Base-by-base conservation (phyloP, 2,329 filamentous ascomycete genomes). In the Aspergillus sergii region DNA sequence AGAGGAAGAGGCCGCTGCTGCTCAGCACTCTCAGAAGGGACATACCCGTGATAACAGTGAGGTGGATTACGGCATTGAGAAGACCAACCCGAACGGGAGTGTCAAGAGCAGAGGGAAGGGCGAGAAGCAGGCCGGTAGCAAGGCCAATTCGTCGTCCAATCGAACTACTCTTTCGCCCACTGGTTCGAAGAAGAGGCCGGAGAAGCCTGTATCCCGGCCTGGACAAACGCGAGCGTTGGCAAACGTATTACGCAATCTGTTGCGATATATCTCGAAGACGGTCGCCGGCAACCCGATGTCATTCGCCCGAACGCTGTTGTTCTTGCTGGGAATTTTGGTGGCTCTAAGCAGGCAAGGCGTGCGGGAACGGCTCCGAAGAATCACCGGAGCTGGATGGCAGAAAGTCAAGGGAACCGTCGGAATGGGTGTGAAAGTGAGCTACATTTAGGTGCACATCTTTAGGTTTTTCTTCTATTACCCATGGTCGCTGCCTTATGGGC, bases 341-440 rank as follows among this genome's bases (percentile, higher is more conserved):
- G 87, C 95, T 67, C 82, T 97, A 64, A 90, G 91, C 62, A 86
- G 91, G 71, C 85, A 87, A 71, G 90, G 91, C 73, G 82, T 96
- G 16, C 86, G 94, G 46, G 89, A 96, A 68, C 86, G 91, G 67
- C 78, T 97, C 41, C 85, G 88, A 74, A 85, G 89, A 60, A 82
- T 93, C 43, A 74, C 96, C 50, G 86, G 85, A 45, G 82, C 85
- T 32, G 88, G 88, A 11, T 96, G 93, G 93, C 86, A 87, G 60
- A 97, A 96, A 80, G 81, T 97, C 46, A 88, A 87, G 75, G 85
- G 88, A 53, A 98, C 95, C 0, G 89, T 94, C 5, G 94, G 94
- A 1, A 98, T 98, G 94, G 95, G 94, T 2, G 91, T 96, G 67
- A 98, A 97, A 82, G 94, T 98, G 73, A 96, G 91, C 76, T 98